Evolutionary conservation across 768 basidiomycete species (phyloP).

Genomic region (Dentipellis sp.): DNA sequence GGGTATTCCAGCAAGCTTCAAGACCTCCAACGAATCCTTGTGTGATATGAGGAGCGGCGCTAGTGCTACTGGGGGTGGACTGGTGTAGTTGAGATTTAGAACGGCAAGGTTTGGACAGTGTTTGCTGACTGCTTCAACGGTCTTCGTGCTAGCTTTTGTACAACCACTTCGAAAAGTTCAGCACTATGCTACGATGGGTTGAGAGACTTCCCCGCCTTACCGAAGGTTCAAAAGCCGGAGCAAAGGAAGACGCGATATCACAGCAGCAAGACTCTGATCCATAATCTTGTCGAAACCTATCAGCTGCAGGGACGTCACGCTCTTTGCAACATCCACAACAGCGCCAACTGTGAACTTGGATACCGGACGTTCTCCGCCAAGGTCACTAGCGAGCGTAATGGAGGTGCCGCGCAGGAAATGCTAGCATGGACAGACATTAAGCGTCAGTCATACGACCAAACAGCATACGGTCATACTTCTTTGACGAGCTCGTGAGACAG

Average conservation of each 20-base stretch:
- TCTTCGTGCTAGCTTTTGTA: slow-evolving; percentile 42
- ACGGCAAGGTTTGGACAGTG: slow-evolving; percentile 33
- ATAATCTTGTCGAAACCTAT: slow-evolving; percentile 41
- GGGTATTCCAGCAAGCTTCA: slow-evolving; percentile 55
- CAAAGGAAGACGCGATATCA: slow-evolving; percentile 34
- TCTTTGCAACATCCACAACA: slow-evolving; percentile 21
- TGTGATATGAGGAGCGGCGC: slow-evolving; percentile 33
- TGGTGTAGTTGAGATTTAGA: slow-evolving; percentile 56
- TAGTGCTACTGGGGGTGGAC: slow-evolving; percentile 39
- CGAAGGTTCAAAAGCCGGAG: slow-evolving; percentile 44
- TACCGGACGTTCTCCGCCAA: slow-evolving; percentile 36
- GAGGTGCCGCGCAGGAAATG: slow-evolving; percentile 49
- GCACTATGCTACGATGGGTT: background rate
- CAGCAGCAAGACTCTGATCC: slow-evolving; percentile 41
- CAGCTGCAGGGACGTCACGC: slow-evolving; percentile 35
- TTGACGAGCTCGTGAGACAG: slow-evolving; percentile 47
- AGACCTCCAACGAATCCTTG: slow-evolving; percentile 31
- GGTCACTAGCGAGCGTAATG: slow-evolving; percentile 34
- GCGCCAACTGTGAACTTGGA: slow-evolving; percentile 38
- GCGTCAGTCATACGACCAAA: background rate
- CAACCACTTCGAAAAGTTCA: slow-evolving; percentile 38
- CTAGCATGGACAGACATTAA: slow-evolving; percentile 21
- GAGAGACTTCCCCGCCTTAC: slow-evolving; percentile 25
- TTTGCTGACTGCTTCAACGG: slow-evolving; percentile 33
- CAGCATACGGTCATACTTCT: slow-evolving; percentile 29